Conservation (phyloP, 805 yeast genomes). For the Metschnikowia shivogae region DNA sequence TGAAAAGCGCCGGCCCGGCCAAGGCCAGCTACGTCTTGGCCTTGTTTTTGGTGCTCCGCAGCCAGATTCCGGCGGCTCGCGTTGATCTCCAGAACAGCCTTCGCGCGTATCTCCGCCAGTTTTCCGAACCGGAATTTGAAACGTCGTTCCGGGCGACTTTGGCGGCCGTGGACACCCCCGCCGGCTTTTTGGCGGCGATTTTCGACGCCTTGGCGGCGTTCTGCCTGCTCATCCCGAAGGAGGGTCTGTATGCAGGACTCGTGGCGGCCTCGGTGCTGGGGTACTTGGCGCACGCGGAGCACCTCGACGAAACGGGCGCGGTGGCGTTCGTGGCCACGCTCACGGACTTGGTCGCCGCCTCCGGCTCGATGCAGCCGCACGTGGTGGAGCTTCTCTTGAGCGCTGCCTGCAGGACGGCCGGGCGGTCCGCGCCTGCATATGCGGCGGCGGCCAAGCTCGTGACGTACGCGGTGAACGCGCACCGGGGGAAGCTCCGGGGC, state of each 20-base stretch:
- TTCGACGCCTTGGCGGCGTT: conserved; percentile 21
- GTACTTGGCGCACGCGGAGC: conserved; percentile 15
- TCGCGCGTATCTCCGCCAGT: background rate
- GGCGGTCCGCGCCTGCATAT: conserved; percentile 22
- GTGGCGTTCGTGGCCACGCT: conserved; percentile 22
- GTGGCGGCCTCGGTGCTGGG: conserved; percentile 27
- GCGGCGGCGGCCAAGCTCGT: conserved; percentile 43
- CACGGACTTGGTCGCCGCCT: conserved; percentile 43
- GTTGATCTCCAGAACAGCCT: conserved; percentile 1
- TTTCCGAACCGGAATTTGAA: conserved; percentile 9
- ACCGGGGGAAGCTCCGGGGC: conserved; percentile 63
- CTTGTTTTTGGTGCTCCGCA: conserved; percentile 14
- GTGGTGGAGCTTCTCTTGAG: conserved; percentile 53
- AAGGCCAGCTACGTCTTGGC: conserved; percentile 9
- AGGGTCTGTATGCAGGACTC: conserved; percentile 13
- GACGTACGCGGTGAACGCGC: conserved; percentile 60
- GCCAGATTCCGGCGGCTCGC: background rate
- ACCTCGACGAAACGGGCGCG: conserved; percentile 7
- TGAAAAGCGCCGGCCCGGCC: conserved; percentile 3
- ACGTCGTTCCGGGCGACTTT: conserved; percentile 12
- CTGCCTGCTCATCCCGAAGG: conserved; percentile 14
- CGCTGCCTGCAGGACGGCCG: conserved; percentile 28
- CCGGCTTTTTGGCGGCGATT: conserved; percentile 11
- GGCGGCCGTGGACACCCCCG: conserved; percentile 17
- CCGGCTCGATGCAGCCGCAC: conserved; percentile 65